phyloP scores from a whole-genome alignment of 1,139 yeast species.

The Candida tropicalis region DNA sequence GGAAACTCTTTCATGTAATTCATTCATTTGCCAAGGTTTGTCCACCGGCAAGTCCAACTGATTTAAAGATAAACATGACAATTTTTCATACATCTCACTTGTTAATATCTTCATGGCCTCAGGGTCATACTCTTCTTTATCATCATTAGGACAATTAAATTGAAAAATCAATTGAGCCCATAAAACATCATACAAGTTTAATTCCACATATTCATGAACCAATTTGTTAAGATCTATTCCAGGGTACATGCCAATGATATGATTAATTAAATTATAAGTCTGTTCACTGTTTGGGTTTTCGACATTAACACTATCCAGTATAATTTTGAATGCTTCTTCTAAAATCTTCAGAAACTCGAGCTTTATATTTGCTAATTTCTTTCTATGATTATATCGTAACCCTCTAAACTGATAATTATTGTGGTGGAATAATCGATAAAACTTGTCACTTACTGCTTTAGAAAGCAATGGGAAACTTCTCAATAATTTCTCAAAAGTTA shows the following conservation, averaged over 20 bases:
- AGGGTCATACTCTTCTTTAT: conserved; percentile 29
- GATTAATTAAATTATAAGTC: conserved; percentile 34
- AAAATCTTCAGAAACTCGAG: conserved; percentile 37
- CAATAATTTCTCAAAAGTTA: conserved; percentile 47
- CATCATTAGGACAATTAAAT: conserved; percentile 34
- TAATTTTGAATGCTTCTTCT: conserved; percentile 40
- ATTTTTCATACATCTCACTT: conserved; percentile 35
- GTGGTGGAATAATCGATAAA: conserved; percentile 46
- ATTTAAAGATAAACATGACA: conserved; percentile 63
- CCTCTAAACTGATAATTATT: conserved; percentile 39
- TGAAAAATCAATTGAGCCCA: conserved; percentile 57
- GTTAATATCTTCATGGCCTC: conserved; percentile 35
- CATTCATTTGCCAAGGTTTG: conserved; percentile 42
- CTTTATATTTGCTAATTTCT: conserved; percentile 30
- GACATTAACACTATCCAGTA: conserved; percentile 43
- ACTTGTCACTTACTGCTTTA: conserved; percentile 49
- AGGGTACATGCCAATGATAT: conserved; percentile 39
- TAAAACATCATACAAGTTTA: conserved; percentile 62
- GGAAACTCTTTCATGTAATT: conserved; percentile 50
- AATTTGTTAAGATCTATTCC: conserved; percentile 55
- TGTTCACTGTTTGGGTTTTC: conserved; percentile 42
- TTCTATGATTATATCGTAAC: conserved; percentile 34
- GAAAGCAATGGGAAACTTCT: conserved; percentile 51
- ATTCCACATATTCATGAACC: conserved; percentile 71
- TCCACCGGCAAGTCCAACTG: conserved; percentile 66